Evolutionary conservation across 768 basidiomycete genomes (phyloP), one percentile per base, ranked within the genome.

Genomic region (Neoboletus subvelutipes): DNA sequence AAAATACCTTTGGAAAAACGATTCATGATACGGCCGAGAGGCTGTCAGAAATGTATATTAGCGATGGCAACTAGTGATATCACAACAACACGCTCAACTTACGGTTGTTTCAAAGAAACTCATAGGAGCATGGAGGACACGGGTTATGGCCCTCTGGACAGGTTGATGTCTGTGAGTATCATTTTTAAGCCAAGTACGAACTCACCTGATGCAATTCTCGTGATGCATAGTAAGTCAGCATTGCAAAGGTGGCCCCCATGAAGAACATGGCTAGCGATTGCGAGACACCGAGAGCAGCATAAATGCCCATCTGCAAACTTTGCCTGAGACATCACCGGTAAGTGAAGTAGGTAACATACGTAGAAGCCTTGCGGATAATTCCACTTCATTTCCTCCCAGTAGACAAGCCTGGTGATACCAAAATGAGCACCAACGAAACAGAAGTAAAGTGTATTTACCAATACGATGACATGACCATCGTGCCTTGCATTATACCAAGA

Each of bases 51-150:
- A 55, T 55, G 59, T 52, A 39, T 52, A 42, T 55, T 28, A 26
- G 8, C 13, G 3, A 41, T 15, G 18, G 29, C 3, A 12, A 18
- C n/a, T 18, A 24, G 31, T 13, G 13, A 45, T 28, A 5, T 24
- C 12, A 36, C 45, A 28, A n/a, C 10, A 26, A 39, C 43, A 33
- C 2, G 43, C 33, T 40, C 42, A 18, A 65, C 77, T 64, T 64
- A 86, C 85, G 6, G 89, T 91, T 2, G 87, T 93, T 67, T 95
- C 94, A 67, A 93, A 95, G 76, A 93, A 94, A 8, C 84, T 85
- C 87, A 92, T 93, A 0, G 92, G 92, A 1, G 92, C 90, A 67
- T 86, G 83, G 80, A 95, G 82, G 47, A 94, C 81, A 22, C 86
- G 82, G 9, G 76, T 72, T 53, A 90, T 81, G 6, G 90, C 85